These are phyloP conservation scores for Cucurbitaria berberidis DNA, from an alignment of 2,329 filamentous ascomycete species.

Conservation along the genomic window DNA sequence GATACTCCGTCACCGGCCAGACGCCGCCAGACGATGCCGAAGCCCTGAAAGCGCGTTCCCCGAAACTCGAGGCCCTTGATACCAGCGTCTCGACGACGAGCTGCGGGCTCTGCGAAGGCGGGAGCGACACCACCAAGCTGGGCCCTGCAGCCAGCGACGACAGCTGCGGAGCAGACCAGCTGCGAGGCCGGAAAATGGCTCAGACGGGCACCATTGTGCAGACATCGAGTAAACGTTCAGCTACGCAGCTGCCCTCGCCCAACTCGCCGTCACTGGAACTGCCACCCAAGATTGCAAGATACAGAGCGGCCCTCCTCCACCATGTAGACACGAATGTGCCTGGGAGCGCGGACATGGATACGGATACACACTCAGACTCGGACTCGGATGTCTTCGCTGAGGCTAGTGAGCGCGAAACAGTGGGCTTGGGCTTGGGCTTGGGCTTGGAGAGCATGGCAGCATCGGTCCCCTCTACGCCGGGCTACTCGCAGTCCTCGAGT, in stretches of 20 bases:
- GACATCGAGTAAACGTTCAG: slow-evolving; percentile 45
- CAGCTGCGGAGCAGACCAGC: slow-evolving; percentile 20
- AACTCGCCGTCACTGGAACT: slow-evolving; percentile 42
- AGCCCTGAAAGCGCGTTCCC: slow-evolving; percentile 40
- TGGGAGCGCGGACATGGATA: slow-evolving; percentile 25
- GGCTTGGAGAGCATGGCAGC: slow-evolving; percentile 27
- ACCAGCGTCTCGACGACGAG: slow-evolving; percentile 40
- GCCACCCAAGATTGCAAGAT: slow-evolving; percentile 44
- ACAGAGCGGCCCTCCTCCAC: slow-evolving; percentile 29
- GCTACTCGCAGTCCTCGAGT: slow-evolving; percentile 22
- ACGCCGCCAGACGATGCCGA: slow-evolving; percentile 44
- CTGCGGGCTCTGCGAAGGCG: slow-evolving; percentile 41
- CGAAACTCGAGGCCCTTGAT: slow-evolving; percentile 46
- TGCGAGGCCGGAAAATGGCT: slow-evolving; percentile 37
- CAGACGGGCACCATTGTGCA: slow-evolving; percentile 32
- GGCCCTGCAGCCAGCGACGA: slow-evolving; percentile 16
- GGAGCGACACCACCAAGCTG: slow-evolving; percentile 15
- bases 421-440: slow-evolving; percentile 17
- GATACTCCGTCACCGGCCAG: slow-evolving; percentile 48
- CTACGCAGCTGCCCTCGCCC: slow-evolving; percentile 46
- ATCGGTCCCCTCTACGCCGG: slow-evolving; percentile 31
- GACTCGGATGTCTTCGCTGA: slow-evolving; percentile 23
- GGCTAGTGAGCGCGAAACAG: slow-evolving; percentile 23
- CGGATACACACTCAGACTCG: slow-evolving; percentile 29
- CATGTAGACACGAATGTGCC: slow-evolving; percentile 15